Evolutionary conservation across 495 filamentous ascomycete genomes (phyloP).

Genomic region (Cryomyces minteri): DNA sequence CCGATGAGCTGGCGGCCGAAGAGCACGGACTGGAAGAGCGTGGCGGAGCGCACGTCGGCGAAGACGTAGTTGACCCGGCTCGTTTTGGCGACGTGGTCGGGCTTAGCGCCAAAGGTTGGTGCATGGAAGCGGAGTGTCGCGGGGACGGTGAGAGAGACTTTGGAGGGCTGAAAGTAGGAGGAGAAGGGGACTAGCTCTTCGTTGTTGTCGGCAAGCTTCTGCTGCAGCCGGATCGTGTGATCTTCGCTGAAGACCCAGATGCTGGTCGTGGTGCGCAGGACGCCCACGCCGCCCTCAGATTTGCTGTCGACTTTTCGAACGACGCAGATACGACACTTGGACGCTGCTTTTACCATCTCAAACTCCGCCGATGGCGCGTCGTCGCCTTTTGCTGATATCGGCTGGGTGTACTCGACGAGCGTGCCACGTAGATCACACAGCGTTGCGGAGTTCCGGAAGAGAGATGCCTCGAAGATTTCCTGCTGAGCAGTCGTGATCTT

Average conservation of each 20-base stretch:
- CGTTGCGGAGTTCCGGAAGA: no score
- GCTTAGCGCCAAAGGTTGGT: slow-evolving; percentile 3
- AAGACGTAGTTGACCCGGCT: slow-evolving; percentile 24
- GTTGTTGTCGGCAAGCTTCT: slow-evolving; percentile 16
- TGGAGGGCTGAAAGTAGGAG: slow-evolving; percentile 18
- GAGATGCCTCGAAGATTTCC: no score
- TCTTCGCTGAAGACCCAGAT: slow-evolving; percentile 22
- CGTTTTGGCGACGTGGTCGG: slow-evolving; percentile 11
- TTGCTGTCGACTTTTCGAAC: slow-evolving; percentile 17
- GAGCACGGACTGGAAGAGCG: slow-evolving; percentile 19
- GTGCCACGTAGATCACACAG: no score
- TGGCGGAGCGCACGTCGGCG: slow-evolving; percentile 8
- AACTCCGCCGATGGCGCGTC: slow-evolving; percentile 12
- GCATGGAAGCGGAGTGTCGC: slow-evolving; percentile 16
- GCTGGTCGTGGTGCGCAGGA: slow-evolving; percentile 12
- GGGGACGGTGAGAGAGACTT: slow-evolving; percentile 15
- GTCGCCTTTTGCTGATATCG: slow-evolving; percentile 1
- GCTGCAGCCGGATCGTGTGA: slow-evolving; percentile 18
- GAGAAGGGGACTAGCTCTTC: slow-evolving; percentile 20
- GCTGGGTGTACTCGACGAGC: no score
- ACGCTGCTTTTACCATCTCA: slow-evolving; percentile 13
- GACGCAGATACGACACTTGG: slow-evolving; percentile 12
- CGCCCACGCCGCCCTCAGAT: slow-evolving; percentile 5
- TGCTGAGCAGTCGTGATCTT: no score
- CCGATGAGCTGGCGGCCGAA: slow-evolving; percentile 20